phyloP scores from a whole-genome alignment of 139 green algal genomes.

The Edaphochlamys debaryana region DNA sequence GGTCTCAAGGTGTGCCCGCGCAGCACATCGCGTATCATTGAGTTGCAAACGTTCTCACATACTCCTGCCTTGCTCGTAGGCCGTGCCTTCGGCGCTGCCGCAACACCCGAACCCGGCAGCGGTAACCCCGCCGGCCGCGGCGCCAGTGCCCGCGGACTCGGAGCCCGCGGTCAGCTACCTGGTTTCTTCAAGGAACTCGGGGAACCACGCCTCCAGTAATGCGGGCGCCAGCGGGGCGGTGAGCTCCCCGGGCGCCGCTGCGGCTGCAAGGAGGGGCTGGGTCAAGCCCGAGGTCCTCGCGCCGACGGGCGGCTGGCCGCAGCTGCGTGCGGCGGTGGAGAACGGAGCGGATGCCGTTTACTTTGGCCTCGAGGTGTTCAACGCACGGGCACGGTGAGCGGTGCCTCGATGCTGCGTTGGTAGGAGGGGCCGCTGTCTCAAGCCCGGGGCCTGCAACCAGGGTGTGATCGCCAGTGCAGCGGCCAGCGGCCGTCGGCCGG shows the following conservation, averaged over 20 bases:
- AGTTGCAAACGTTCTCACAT: no score
- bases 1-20: no score
- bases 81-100: no score
- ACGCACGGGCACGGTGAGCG: constrained; percentile 47
- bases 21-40: no score
- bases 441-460: no score
- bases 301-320: constrained; percentile 83
- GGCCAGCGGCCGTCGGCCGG: no score
- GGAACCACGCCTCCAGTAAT: not conserved
- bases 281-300: constrained; percentile 76
- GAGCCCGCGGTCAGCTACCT: not conserved
- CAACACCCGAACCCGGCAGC: no score
- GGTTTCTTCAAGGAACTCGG: not conserved
- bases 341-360: constrained; percentile 89
- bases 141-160: not conserved
- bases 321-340: constrained; percentile 81
- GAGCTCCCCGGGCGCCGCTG: not conserved
- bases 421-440: no score
- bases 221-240: not conserved
- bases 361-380: constrained; percentile 74
- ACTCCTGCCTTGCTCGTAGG: no score
- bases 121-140: no score
- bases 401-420: no score
- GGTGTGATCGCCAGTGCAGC: no score
- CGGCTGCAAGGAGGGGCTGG: not conserved